These are phyloP conservation scores for Prunus campanulata DNA, from an alignment of 306 rosid genomes.

Conservation along the genomic window DNA sequence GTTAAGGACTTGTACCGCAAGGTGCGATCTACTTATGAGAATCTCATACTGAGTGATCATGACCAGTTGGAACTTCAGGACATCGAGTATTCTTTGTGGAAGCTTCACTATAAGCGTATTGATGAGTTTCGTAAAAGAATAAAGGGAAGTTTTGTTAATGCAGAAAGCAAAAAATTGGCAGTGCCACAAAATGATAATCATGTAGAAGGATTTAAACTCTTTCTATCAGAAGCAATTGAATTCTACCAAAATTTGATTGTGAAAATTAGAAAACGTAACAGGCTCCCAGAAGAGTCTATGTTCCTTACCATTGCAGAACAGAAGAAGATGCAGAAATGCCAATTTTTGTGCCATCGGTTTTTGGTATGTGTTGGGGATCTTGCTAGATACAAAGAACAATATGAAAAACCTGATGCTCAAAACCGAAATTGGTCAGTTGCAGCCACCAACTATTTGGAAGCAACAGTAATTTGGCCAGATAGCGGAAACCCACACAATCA, in stretches of 20 bases:
- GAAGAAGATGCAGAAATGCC: conserved; percentile 55
- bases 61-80: conserved; percentile 71
- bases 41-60: conserved; percentile 40
- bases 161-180: conserved; percentile 36
- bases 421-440: conserved; percentile 83
- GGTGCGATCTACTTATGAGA: conserved; percentile 68
- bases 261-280: conserved; percentile 53
- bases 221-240: conserved; percentile 71
- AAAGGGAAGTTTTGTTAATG: conserved; percentile 54
- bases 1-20: conserved; percentile 57
- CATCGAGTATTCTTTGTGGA: conserved; percentile 92
- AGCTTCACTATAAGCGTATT: conserved; percentile 88
- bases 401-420: conserved; percentile 53
- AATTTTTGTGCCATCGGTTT: conserved; percentile 85
- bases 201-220: conserved; percentile 52
- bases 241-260: conserved; percentile 68
- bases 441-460: conserved; percentile 83
- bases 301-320: conserved; percentile 42
- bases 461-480: conserved; percentile 87
- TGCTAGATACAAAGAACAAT: conserved; percentile 78
- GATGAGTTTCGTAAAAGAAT: conserved; percentile 83
- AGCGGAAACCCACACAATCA: conserved; percentile 97
- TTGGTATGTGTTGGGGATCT: conserved; percentile 96
- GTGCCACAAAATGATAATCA: conserved; percentile 26
- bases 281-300: conserved; percentile 54